Evolutionary conservation across 495 filamentous ascomycete species (phyloP), one percentile per base, ranked within the genome.

Genomic region (Poronia punctata): DNA sequence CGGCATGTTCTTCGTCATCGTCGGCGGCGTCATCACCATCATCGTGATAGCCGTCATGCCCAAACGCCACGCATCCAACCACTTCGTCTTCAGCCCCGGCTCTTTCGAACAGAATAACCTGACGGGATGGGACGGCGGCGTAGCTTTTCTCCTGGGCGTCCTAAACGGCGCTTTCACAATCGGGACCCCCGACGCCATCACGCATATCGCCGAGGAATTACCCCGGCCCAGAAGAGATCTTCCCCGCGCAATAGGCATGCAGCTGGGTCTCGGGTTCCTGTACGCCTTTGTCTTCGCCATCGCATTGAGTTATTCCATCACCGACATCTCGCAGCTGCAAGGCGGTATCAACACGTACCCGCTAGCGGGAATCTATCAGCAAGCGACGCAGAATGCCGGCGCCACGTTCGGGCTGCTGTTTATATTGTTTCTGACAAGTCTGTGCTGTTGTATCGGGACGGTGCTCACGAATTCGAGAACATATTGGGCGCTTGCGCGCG

Each of bases 91-190:
- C n/a, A n/a, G n/a, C n/a, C 86, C 80, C 80, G 57, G 48, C 16
- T 64, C 58, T 2, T 66, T 60, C 5, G 56, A 74, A 9, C 84
- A 76, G 65, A 73, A 71, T 10, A 86, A 86, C 30, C 46, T 66
- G n/a, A 83, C 80, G 4, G 81, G 81, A 0, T 90, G 82, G 65
- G 65, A 64, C 18, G 65, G 78, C 39, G 87, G 84, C 4, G 76
- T 95, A 12, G 85, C 81, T 9, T 95, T 95, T 49, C 61, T 89
- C 10, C 63, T 79, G 2, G 87, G 88, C 1, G 84, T 92, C 54
- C 71, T 95, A 16, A 93, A 95, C 51, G 88, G 86, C 14, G 85
- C 88, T 7, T 95, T 83, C 56, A 78, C 83, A 12, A 79, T 95
- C 23, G 88, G 88, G 9, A 88, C 86, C 0, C 85, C 86, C 3